Base-by-base conservation (phyloP, 108 stramenopile genomes). In the Skeletonema tropicum region DNA sequence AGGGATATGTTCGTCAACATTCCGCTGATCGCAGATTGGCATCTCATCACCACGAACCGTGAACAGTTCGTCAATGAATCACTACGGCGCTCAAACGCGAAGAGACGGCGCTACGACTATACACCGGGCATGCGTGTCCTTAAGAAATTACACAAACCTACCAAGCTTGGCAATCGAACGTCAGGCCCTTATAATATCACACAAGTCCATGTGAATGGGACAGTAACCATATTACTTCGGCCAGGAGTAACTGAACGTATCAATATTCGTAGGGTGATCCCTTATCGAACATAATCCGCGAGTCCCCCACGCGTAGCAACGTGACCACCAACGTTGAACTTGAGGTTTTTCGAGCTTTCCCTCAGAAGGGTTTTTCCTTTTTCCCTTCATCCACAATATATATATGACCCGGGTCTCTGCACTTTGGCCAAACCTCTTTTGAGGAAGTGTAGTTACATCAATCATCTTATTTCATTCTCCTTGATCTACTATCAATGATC, bases 201-300 rank as follows among this genome's bases (percentile, higher is more conserved):
- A 29, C 65, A 57, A 60, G 85, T 86, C 26, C 74, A 76, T 31
- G 45, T 64, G 7, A 86, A 86, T 73, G 82, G 82, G 13, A 83
- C 78, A 25, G 21, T 86, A 3, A 80, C 73, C 3, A 80, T 83
- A 32, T 46, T 52, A 48, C 66, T 66, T 15, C 23, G 70, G 42
- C 55, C 71, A 12, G 59, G 19, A 8, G 59, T 72, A 17, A 30
- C 32, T 6, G 83, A 84, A 61, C 76, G 82, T 14, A 62, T 77
- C 25, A 73, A 77, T 36, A 73, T 83, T 6, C 76, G 82, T 9
- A 45, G 71, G 26, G 49, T 83, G 25, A 71, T 58, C 17, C 76
- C 76, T 13, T 76, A 66, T 32, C 74, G 39, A n/a, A 0, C 13
- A 13, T 46, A 46, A 46, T 29, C 26, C 26, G 26, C 26, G 26